phyloP scores from a whole-genome alignment of 129 eudicot species.

The Pseudognaphalium luteoalbum region DNA sequence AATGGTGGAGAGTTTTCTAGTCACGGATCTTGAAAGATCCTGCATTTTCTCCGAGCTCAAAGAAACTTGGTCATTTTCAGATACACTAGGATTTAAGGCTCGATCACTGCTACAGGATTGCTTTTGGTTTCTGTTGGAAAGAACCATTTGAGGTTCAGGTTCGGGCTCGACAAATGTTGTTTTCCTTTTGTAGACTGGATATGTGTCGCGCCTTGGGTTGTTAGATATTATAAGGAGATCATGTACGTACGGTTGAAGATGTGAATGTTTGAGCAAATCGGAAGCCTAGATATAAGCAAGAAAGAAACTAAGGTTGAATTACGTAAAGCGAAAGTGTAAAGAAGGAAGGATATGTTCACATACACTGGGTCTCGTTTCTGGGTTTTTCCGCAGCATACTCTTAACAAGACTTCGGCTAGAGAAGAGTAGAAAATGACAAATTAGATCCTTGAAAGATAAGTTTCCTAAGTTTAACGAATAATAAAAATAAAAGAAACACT shows the following conservation, averaged over 20 bases:
- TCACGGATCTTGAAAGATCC: conserved; percentile 41
- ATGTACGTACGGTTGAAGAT: conserved; percentile 70
- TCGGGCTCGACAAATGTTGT: conserved; percentile 52
- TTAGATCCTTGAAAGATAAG: neutral
- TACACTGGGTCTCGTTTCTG: conserved; percentile 96
- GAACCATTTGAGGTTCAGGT: conserved; percentile 32
- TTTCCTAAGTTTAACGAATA: neutral
- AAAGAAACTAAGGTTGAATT: neutral
- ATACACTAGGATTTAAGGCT: conserved; percentile 84
- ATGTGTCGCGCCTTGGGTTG: conserved; percentile 55
- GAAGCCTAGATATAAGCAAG: conserved; percentile 64
- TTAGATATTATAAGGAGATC: conserved; percentile 47
- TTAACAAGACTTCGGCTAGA: conserved; percentile 86
- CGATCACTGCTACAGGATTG: conserved; percentile 65
- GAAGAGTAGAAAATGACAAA: conserved; percentile 1
- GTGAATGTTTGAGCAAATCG: conserved; percentile 82
- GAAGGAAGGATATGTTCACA: conserved; percentile 27
- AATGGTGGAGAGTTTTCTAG: conserved; percentile 43
- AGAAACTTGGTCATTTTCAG: conserved; percentile 68
- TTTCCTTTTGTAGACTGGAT: conserved; percentile 51
- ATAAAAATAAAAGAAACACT: conserved; percentile 32
- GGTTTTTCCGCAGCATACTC: conserved; percentile 93
- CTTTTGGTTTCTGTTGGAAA: conserved; percentile 49
- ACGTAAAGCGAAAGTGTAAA: conserved; percentile 11
- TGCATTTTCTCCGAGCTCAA: conserved; percentile 42